Percentiles rank a stretch among this genome's conserved stretches.
Conservation (phyloP, 768 basidiomycete genomes). For the Cystobasidium onofrii region DNA sequence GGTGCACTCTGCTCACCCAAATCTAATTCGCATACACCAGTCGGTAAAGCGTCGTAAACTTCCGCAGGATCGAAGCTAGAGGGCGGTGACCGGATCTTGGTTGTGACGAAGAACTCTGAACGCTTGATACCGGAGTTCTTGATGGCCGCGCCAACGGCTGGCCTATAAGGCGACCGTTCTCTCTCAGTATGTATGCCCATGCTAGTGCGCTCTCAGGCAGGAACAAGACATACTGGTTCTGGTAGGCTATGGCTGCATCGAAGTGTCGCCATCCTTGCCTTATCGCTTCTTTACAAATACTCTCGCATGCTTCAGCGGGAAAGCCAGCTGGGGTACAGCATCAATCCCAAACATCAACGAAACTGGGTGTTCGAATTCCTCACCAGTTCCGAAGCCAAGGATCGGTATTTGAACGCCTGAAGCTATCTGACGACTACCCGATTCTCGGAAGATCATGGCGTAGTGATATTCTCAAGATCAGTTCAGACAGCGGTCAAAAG, state of each 20-base stretch:
- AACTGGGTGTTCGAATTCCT: no score
- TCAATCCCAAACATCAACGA: no score
- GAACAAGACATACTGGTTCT: constrained; percentile 24
- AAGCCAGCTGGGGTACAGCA: not conserved
- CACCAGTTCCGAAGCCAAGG: constrained; percentile 22
- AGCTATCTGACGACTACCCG: no score
- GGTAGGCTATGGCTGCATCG: constrained; percentile 27
- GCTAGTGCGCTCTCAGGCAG: no score
- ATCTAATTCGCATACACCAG: not conserved
- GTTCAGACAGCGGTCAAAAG: no score
- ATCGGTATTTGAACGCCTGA: constrained; percentile 12
- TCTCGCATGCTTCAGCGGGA: not conserved
- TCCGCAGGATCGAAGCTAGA: not conserved
- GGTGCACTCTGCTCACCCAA: constrained; percentile 3
- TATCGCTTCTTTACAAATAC: constrained; percentile 13
- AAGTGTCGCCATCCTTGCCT: constrained; percentile 26
- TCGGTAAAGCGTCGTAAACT: not conserved
- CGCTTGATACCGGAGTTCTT: not conserved
- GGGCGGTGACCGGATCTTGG: constrained; percentile 13
- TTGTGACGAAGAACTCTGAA: constrained; percentile 25
- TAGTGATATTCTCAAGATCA: no score
- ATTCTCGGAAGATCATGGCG: no score
- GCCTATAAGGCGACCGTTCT: no score
- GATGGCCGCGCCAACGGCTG: constrained; percentile 22
- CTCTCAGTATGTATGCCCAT: not conserved